Base-by-base conservation (phyloP, 2,329 filamentous ascomycete genomes). In the Anthostomella pinea region DNA sequence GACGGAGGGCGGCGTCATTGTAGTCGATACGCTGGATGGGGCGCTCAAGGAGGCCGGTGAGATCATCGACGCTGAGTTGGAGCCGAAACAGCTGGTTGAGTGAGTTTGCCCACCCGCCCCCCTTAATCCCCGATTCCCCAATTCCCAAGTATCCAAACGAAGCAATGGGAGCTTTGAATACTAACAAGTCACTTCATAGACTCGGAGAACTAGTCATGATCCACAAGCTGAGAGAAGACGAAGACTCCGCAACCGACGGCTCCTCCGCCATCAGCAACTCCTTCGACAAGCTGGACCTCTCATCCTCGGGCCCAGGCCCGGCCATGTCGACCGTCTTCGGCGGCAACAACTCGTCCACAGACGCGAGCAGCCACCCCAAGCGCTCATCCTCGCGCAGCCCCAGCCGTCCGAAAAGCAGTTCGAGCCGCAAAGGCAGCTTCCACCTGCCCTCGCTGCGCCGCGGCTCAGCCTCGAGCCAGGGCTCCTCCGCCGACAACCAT, bases 11-110 rank as follows among this genome's bases (percentile, higher is more conserved):
- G 79, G 79, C 0, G 79, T 77, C 10, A 70, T 88, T 17, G 73
- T 87, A 5, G 85, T 88, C 5, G 85, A 88, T 55, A 90, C 84
- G 8, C 70, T 95, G 0, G 82, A 87, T 18, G 86, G 85, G 0
- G 89, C 84, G 29, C 60, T 95, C 27, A 81, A 82, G 51, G 87
- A 95, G 57, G 85, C 90, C 0, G 91, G 91, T 0, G 91, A 97
- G 66, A 70, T 97, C 30, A 83, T 94, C 8, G 79, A 87, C 48
- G 87, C 87, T 0, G 81, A 80, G 0, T 68, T 96, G 18, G 71
- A 72, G 15, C 81, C 86, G 0, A 74, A 80, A 29, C 83, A 94
- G 51, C 74, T 96, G 3, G 86, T 95, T 1, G 91, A 96, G 76
- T 79, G 57, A 62, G 74, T 67, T 5, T 5, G 26, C 17, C n/a